Conservation (phyloP, 768 basidiomycete genomes). For the Krasilnikovozyma curviuscula region DNA sequence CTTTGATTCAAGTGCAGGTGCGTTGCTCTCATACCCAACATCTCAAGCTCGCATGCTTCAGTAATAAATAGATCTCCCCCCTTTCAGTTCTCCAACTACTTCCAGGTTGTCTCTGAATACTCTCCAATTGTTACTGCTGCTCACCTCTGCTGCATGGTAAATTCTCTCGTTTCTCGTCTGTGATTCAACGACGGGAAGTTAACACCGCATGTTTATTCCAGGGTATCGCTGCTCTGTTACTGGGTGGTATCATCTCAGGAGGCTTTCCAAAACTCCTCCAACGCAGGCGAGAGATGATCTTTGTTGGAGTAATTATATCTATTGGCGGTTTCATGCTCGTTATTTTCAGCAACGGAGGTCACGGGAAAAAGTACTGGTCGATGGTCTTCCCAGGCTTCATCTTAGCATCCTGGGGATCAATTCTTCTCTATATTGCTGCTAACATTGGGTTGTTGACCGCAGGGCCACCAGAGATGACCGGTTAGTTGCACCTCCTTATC, state of each 20-base stretch:
- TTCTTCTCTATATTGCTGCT: conserved; percentile 20
- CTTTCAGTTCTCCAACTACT: not conserved
- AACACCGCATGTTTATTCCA: too few relatives aligned
- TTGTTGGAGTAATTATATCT: conserved; percentile 16
- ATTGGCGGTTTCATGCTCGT: conserved; percentile 21
- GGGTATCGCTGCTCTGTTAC: conserved; percentile 21
- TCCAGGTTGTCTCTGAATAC: not conserved
- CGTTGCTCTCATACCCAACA: too few relatives aligned
- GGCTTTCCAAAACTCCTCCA: conserved; percentile 19
- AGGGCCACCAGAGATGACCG: too few relatives aligned
- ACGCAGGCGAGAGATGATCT: conserved; percentile 19
- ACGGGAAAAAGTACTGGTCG: conserved; percentile 19
- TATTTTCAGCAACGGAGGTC: conserved; percentile 17
- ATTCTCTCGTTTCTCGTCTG: too few relatives aligned
- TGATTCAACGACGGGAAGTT: too few relatives aligned
- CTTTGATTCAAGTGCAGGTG: too few relatives aligned
- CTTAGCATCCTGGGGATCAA: conserved; percentile 19
- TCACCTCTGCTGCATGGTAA: not conserved
- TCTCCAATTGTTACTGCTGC: not conserved
- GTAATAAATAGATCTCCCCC: too few relatives aligned
- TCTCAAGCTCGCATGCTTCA: too few relatives aligned
- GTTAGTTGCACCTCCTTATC: too few relatives aligned
- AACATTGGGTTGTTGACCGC: not conserved
- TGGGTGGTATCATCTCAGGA: conserved; percentile 18
- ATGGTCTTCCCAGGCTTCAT: conserved; percentile 21